Conservation (phyloP, 2,329 filamentous ascomycete species). For the Claviceps citrina region DNA sequence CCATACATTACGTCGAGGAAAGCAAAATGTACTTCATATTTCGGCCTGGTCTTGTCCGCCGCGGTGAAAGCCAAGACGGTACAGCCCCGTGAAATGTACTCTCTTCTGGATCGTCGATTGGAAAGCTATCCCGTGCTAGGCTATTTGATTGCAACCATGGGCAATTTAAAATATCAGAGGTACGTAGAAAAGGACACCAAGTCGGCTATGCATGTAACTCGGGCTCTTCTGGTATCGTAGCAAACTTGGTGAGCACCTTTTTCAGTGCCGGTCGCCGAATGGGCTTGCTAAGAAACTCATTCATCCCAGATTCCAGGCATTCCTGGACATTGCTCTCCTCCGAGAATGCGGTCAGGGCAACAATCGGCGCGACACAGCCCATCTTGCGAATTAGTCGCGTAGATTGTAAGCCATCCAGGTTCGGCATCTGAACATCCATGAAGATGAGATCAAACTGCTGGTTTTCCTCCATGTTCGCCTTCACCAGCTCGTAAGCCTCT, state of each 20-base stretch:
- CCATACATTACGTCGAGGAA: no score
- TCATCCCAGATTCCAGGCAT: constrained; percentile 80
- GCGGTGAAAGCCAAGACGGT: no score
- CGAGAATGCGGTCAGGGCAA: constrained; percentile 77
- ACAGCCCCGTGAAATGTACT: no score
- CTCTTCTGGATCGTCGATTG: no score
- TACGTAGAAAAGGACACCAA: no score
- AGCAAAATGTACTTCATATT: no score
- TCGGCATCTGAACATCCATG: constrained; percentile 95
- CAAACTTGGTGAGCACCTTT: constrained; percentile 70
- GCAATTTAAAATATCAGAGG: no score
- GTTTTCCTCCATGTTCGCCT: constrained; percentile 60
- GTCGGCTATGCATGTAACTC: constrained; percentile 8
- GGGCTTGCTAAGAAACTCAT: constrained; percentile 66
- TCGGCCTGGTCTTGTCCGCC: no score
- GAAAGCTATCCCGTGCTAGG: no score
- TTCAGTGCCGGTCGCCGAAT: constrained; percentile 76
- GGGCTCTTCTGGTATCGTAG: constrained; percentile 60
- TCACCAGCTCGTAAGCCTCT: constrained; percentile 76
- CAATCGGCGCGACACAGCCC: constrained; percentile 77
- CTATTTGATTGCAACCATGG: no score
- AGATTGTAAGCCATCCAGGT: constrained; percentile 75
- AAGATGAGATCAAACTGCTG: constrained; percentile 75
- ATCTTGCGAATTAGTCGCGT: constrained; percentile 73
- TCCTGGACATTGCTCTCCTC: constrained; percentile 81